phyloP scores from a whole-genome alignment of 371 early-diverging fungal species.

The Mortierella sp. region DNA sequence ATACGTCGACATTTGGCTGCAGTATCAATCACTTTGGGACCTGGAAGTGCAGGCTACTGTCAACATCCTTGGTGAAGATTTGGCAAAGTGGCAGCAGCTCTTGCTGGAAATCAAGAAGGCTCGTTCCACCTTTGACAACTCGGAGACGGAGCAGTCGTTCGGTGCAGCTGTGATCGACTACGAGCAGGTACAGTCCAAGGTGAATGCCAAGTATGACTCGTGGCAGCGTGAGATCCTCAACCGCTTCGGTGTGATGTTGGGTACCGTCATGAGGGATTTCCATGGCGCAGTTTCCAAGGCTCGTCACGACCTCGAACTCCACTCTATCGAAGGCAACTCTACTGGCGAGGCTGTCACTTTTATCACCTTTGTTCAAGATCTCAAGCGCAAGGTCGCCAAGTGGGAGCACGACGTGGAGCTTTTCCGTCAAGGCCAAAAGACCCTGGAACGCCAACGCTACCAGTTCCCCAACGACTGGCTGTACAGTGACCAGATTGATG shows the following conservation, averaged over 20 bases:
- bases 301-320: slow-evolving; percentile 89
- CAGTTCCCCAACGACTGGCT: slow-evolving; percentile 96
- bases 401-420: slow-evolving; percentile 88
- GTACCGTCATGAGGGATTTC: slow-evolving; percentile 87
- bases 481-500: slow-evolving; percentile 94
- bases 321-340: slow-evolving; percentile 83
- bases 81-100: slow-evolving; percentile 93
- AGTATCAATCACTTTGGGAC: slow-evolving; percentile 98
- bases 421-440: slow-evolving; percentile 92
- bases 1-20: slow-evolving; percentile 95
- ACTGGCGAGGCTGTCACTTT: slow-evolving; percentile 94
- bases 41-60: slow-evolving; percentile 88
- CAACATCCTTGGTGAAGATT: slow-evolving; percentile 88
- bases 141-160: slow-evolving; percentile 89
- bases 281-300: slow-evolving; percentile 81
- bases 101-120: slow-evolving; percentile 94
- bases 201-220: slow-evolving; percentile 96
- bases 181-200: slow-evolving; percentile 97
- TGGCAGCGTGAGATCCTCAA: slow-evolving; percentile 97
- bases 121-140: slow-evolving; percentile 94
- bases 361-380: slow-evolving; percentile 96
- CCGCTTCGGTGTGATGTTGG: slow-evolving; percentile 89
- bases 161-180: slow-evolving; percentile 93
- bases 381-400: slow-evolving; percentile 85
- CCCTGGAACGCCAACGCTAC: slow-evolving; percentile 93